Evolutionary conservation across 1,284 basidiomycete species (phyloP).

Genomic region (Xerocomus nothofagi): DNA sequence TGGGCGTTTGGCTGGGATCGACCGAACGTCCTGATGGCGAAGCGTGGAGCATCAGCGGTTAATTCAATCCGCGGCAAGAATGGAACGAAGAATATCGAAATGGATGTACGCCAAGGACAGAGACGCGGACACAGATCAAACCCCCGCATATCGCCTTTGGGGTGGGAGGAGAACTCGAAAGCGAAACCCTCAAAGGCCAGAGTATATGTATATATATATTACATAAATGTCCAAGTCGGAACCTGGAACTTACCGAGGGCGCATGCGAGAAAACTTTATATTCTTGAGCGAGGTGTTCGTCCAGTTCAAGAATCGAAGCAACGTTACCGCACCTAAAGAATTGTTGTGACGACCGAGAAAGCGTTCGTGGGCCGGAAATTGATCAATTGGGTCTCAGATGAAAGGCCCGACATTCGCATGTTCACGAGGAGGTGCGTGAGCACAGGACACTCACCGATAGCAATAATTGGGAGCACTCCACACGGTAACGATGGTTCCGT

Average conservation of each 20-base stretch:
- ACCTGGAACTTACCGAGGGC: constrained; percentile 52
- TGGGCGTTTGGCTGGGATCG: constrained; percentile 87
- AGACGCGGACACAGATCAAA: too few species aligned
- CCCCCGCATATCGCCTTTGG: constrained; percentile 35
- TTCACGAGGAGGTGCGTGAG: constrained; percentile 11
- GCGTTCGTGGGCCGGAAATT: constrained; percentile 23
- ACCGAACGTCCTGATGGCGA: constrained; percentile 74
- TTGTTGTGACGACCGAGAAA: constrained; percentile 14
- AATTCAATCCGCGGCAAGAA: constrained; percentile 4
- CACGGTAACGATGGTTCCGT: constrained; percentile 93
- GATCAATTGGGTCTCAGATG: constrained; percentile 24
- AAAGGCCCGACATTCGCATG: constrained; percentile 24
- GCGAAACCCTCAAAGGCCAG: too few species aligned
- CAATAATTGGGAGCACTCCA: constrained; percentile 99
- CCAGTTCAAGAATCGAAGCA: constrained; percentile 88
- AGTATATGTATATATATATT: too few species aligned
- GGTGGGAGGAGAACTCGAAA: too few species aligned
- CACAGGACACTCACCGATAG: constrained; percentile 67
- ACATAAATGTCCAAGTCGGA: constrained; percentile 9
- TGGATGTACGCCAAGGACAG: too few species aligned
- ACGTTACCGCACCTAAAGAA: constrained; percentile 86
- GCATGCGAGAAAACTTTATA: constrained; percentile 90
- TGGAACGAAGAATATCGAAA: constrained; percentile 2
- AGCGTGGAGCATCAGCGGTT: constrained; percentile 9
- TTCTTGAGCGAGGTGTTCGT: constrained; percentile 87